Evolutionary conservation across 805 yeast species (phyloP).

Genomic region (Yamadazyma olivae): DNA sequence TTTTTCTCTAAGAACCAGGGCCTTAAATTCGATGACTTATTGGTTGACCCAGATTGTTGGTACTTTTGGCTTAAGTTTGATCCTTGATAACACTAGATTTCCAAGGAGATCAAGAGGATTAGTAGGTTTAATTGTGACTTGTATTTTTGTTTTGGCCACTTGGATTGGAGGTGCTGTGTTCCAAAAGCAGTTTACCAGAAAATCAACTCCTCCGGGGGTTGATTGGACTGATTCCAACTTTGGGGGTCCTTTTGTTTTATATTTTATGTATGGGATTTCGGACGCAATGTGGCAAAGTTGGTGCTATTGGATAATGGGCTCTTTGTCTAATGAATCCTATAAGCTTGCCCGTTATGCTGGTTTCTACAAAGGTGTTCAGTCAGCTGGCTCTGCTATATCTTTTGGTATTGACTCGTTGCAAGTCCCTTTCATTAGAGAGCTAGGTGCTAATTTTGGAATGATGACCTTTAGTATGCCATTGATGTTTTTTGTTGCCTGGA

Average conservation of each 20-base stretch:
- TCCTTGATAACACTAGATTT: conserved; percentile 8
- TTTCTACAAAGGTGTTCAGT: no score
- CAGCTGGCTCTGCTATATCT: no score
- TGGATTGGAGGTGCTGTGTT: conserved; percentile 10
- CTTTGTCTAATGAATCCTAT: conserved; percentile 14
- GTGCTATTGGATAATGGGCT: conserved; percentile 10
- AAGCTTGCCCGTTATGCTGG: no score
- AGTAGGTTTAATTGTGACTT: conserved; percentile 8
- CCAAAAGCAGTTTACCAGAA: conserved; percentile 6
- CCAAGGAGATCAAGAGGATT: conserved; percentile 12
- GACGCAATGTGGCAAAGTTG: conserved; percentile 36
- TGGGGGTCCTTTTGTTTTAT: conserved; percentile 52
- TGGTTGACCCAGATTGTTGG: conserved; percentile 14
- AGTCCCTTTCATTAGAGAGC: no score
- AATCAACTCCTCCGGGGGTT: conserved; percentile 26
- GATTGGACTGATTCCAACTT: conserved; percentile 43
- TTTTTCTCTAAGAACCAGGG: conserved; percentile 12
- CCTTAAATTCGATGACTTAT: conserved; percentile 13
- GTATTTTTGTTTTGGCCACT: conserved; percentile 8
- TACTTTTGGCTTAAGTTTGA: conserved; percentile 7
- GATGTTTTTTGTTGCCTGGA: no score
- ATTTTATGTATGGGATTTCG: conserved; percentile 52
- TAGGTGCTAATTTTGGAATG: no score
- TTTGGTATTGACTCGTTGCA: no score
- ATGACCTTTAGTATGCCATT: no score